Conservation (phyloP, 306 rosid genomes). For the Parietaria judaica region DNA sequence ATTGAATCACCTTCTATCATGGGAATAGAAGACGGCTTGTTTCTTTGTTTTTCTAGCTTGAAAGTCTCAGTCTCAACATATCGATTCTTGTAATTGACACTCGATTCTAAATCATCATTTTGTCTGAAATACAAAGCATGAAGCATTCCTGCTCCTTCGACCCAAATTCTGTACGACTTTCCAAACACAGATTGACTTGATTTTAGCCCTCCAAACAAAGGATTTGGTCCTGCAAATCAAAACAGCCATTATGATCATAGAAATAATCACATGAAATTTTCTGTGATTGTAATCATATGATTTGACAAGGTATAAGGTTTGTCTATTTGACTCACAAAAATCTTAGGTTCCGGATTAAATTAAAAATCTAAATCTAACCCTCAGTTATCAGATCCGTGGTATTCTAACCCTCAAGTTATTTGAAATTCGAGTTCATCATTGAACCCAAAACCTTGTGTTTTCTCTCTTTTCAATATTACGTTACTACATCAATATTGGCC, state of each 20-base stretch:
- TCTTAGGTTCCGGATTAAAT: too few species aligned
- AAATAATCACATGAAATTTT: too few species aligned
- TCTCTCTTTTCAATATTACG: too few species aligned
- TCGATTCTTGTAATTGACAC: conserved; percentile 43
- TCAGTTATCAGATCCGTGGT: too few species aligned
- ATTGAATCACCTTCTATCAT: conserved; percentile 39
- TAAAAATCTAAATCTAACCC: too few species aligned
- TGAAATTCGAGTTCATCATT: too few species aligned
- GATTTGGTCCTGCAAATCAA: conserved; percentile 44
- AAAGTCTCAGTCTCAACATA: conserved; percentile 51
- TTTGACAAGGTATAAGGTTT: too few species aligned
- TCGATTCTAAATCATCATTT: conserved; percentile 21
- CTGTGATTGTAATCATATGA: too few species aligned
- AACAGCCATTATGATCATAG: neutral
- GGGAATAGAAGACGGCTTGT: conserved; percentile 54
- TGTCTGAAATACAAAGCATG: conserved; percentile 47
- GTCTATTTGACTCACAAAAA: too few species aligned
- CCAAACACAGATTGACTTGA: conserved; percentile 49
- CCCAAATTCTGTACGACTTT: conserved; percentile 39
- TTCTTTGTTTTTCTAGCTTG: conserved; percentile 39
- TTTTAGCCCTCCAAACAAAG: conserved; percentile 55
- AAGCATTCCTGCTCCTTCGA: conserved; percentile 85
- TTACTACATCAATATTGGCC: too few species aligned
- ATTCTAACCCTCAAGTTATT: too few species aligned
- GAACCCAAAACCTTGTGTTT: too few species aligned